Evolutionary conservation across 108 stramenopile genomes (phyloP).

Genomic region (Thalassiosira profunda): DNA sequence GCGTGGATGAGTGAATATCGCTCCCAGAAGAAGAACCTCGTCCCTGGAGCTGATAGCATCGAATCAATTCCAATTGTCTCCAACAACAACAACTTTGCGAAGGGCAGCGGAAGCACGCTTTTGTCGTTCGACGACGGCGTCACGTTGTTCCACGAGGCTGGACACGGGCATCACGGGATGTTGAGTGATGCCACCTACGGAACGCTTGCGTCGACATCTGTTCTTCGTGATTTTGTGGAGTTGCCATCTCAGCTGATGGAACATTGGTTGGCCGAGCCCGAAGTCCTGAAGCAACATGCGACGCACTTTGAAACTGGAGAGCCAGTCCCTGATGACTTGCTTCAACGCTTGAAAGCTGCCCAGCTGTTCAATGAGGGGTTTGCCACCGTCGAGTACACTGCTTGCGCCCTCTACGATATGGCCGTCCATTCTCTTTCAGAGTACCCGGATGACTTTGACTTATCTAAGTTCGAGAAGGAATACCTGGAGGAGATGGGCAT

Average conservation of each 20-base stretch:
- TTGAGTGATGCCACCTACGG: conserved; percentile 69
- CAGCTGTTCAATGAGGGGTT: conserved; percentile 80
- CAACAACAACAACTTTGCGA: conserved; percentile 88
- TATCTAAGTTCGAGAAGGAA: conserved; percentile 66
- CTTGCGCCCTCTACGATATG: conserved; percentile 84
- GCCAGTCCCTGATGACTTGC: conserved; percentile 67
- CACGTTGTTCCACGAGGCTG: conserved; percentile 67
- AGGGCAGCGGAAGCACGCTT: conserved; percentile 59
- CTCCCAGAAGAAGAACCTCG: conserved; percentile 72
- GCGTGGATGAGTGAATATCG: conserved; percentile 90
- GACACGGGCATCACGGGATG: conserved; percentile 85
- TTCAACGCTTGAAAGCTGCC: conserved; percentile 71
- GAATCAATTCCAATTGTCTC: conserved; percentile 70
- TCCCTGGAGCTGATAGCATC: conserved; percentile 46
- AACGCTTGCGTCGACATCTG: conserved; percentile 71
- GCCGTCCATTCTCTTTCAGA: conserved; percentile 67
- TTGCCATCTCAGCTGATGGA: conserved; percentile 86
- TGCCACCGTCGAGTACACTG: conserved; percentile 77
- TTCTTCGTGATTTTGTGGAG: conserved; percentile 79
- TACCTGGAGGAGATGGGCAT: conserved; percentile 74
- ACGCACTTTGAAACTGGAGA: conserved; percentile 73
- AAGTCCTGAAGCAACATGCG: conserved; percentile 67
- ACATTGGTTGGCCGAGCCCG: conserved; percentile 72
- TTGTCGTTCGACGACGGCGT: conserved; percentile 68
- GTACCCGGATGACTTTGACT: conserved; percentile 72